Percentiles rank a stretch among this genome's conserved stretches.
phyloP scores from a whole-genome alignment of 768 basidiomycete genomes.

The Mycena leptocephala region DNA sequence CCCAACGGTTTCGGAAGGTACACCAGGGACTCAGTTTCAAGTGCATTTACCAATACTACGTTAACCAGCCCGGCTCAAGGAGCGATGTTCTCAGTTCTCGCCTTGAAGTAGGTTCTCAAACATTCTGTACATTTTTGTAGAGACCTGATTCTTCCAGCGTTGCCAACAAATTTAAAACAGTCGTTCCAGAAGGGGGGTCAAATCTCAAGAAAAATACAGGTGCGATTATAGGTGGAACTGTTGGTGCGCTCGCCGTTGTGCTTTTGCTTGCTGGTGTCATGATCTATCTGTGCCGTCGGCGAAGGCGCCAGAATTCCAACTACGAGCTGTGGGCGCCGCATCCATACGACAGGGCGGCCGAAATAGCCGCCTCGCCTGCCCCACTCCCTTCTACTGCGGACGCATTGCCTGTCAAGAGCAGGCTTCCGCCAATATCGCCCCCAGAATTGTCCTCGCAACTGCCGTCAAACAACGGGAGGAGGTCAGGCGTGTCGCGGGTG shows the following conservation, averaged over 20 bases:
- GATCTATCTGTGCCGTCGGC: constrained; percentile 30
- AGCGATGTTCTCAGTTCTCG: constrained; percentile 48
- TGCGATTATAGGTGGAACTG: constrained; percentile 33
- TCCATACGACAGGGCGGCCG: background rate
- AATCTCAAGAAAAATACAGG: background rate
- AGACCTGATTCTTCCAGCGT: constrained; percentile 16
- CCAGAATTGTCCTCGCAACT: background rate
- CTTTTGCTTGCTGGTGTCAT: background rate
- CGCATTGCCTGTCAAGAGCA: background rate
- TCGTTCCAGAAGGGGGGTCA: background rate
- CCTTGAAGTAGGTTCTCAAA: constrained; percentile 41
- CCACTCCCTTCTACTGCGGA: background rate
- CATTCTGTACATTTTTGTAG: too few relatives aligned
- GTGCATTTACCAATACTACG: background rate
- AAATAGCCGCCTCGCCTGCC: too few relatives aligned
- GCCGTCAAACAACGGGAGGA: background rate
- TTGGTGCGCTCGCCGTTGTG: constrained; percentile 16
- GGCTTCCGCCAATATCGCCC: too few relatives aligned
- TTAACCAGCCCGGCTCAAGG: constrained; percentile 51
- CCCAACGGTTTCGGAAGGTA: constrained; percentile 41
- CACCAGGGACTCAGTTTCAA: background rate
- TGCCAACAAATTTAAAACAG: constrained; percentile 26
- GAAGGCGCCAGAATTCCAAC: background rate
- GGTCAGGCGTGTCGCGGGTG: too few relatives aligned
- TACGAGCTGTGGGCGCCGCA: background rate